Conservation (phyloP, 2,329 filamentous ascomycete genomes). For the Aspergillus sp. region DNA sequence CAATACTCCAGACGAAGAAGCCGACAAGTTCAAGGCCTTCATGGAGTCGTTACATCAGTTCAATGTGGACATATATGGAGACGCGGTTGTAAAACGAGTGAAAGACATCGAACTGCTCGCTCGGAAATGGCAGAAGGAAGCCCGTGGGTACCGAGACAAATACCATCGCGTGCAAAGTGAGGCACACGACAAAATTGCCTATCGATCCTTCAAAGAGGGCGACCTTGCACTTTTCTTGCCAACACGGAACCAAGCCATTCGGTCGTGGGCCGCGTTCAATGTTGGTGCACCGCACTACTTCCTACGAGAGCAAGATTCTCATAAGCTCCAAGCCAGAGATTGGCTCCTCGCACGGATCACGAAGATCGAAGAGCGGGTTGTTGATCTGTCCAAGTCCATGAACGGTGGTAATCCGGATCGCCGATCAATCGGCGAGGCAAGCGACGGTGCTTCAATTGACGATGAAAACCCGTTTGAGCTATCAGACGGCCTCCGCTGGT, state of each 20-base stretch:
- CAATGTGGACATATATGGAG: conserved; percentile 78
- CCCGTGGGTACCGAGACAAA: conserved; percentile 82
- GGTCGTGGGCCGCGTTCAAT: conserved; percentile 98
- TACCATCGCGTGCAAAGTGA: conserved; percentile 78
- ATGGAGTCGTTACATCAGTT: conserved; percentile 73
- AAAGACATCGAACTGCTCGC: conserved; percentile 93
- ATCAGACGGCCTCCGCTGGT: conserved; percentile 93
- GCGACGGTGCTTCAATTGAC: conserved; percentile 62
- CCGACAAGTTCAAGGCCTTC: conserved; percentile 72
- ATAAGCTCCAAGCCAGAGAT: conserved; percentile 79
- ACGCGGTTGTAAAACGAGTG: conserved; percentile 82
- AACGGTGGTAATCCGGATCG: conserved; percentile 55
- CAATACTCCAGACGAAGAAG: conserved; percentile 64
- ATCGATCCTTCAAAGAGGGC: conserved; percentile 92
- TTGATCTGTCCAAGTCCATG: conserved; percentile 82
- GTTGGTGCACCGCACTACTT: conserved; percentile 97
- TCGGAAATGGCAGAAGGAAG: conserved; percentile 89
- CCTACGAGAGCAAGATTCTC: conserved; percentile 84
- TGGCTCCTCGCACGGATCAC: conserved; percentile 96
- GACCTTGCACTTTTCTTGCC: conserved; percentile 92
- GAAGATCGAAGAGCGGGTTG: conserved; percentile 87
- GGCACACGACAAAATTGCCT: conserved; percentile 93
- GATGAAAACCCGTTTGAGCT: conserved; percentile 97
- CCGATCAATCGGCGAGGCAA: conserved; percentile 48
- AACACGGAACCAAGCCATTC: conserved; percentile 88